Evolutionary conservation across 805 yeast species (phyloP).

Genomic region (Scheffersomyces ergatensis): DNA sequence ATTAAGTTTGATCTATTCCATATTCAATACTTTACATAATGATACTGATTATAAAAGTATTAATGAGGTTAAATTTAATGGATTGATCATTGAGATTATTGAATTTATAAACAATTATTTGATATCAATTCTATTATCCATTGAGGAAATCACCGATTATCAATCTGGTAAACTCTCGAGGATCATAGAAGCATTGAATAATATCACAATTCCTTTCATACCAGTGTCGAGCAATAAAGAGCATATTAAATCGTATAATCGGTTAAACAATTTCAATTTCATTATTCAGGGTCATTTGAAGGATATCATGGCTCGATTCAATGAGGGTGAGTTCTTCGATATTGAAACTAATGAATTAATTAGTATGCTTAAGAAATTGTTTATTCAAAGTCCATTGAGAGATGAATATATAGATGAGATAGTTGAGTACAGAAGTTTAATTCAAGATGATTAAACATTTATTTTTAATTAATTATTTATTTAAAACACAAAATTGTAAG

Average conservation of each 20-base stretch:
- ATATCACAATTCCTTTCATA: constrained; percentile 18
- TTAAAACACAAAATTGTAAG: no score
- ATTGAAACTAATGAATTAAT: constrained; percentile 46
- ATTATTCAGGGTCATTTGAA: constrained; percentile 39
- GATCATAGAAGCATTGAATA: constrained; percentile 21
- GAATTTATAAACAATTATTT: constrained; percentile 28
- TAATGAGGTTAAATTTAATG: constrained; percentile 25
- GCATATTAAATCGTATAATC: constrained; percentile 20
- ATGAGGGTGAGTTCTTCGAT: constrained; percentile 51
- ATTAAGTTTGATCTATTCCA: constrained; percentile 14
- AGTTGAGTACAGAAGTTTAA: constrained; percentile 35
- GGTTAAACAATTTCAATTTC: constrained; percentile 28
- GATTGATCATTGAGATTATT: constrained; percentile 20
- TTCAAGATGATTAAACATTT: not conserved
- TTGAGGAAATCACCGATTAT: constrained; percentile 33
- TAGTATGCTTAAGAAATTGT: constrained; percentile 39
- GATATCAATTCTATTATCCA: constrained; percentile 19
- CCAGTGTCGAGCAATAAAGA: constrained; percentile 11
- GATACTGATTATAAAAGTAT: constrained; percentile 21
- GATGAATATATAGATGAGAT: constrained; percentile 46
- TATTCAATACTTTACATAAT: constrained; percentile 19
- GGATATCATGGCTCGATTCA: constrained; percentile 47
- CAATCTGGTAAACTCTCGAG: constrained; percentile 29
- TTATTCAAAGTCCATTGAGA: constrained; percentile 46
- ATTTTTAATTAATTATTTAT: no score